Evolutionary conservation across 805 yeast species (phyloP), one percentile per base, ranked within the genome.

Genomic region (Nakazawaea peltata): DNA sequence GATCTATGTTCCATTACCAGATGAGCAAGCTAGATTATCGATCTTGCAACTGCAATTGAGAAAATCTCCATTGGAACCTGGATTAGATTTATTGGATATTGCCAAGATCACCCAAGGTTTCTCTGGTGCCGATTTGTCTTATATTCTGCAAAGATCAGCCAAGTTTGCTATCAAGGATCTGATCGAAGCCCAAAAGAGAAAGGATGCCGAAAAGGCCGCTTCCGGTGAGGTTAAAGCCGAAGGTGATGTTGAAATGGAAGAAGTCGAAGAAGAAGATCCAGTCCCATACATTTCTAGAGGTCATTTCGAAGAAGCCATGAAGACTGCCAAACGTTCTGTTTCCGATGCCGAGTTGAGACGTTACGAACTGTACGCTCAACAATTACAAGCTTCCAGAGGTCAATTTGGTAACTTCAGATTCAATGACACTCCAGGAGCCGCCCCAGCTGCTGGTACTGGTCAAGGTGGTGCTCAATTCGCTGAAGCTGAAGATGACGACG

Each of bases 261-360:
- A 71, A 40, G 85, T 72, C 42, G 85, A 75, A 59, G 84, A 76
- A 50, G 87, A 78, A 54, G 98, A 92, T 58, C 86, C 95, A 21
- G 99, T 92, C 48, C 98, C 99, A 53, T 92, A 62, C 60, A 90
- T 92, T 52, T 84, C 95, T 21, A 83, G 81, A 56, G 81, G 80
- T 34, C 99, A 92, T 60, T 87, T 92, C 51, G 96, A 92, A 63
- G 97, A 92, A 69, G 99, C 99, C 31, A 92, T 92, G 99, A 88
- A 90, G 78, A 87, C 97, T 1, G 99, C 98, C 36, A 82, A 87
- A 63, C 83, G 97, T 52, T 88, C 97, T 38, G 99, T 92, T 32
- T 80, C 94, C 27, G 97, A 94, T 54, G 84, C 96, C 26, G 98
- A 92, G 64, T 73, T 92, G 54, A 92, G 99, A 65, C 88, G 98